A percentile compares a stretch with the other conserved stretches of the same genome.
phyloP scores from a whole-genome alignment of 2,329 filamentous ascomycete genomes.

The Ilyonectria mors-panacis region DNA sequence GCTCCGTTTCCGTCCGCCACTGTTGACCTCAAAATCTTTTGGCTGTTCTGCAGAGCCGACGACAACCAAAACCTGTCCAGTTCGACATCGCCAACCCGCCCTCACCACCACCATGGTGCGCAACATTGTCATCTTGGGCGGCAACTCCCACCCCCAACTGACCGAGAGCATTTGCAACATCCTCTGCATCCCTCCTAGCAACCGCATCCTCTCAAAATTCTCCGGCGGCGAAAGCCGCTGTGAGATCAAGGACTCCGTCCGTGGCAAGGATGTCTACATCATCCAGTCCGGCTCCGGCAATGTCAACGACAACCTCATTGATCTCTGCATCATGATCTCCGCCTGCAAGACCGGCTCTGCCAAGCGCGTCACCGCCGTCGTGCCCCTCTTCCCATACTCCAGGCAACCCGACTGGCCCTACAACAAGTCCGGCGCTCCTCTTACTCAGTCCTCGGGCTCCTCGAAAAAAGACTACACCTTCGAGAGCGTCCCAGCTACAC shows the following conservation, averaged over 20 bases:
- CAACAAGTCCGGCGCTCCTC: constrained; percentile 92
- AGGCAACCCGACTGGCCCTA: constrained; percentile 97
- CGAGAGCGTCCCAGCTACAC: constrained; percentile 91
- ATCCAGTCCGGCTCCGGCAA: constrained; percentile 93
- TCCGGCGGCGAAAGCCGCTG: constrained; percentile 95
- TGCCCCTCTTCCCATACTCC: constrained; percentile 97
- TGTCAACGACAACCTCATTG: constrained; percentile 97
- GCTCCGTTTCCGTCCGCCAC: constrained; percentile 48
- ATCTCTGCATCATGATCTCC: constrained; percentile 98
- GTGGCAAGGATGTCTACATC: constrained; percentile 99
- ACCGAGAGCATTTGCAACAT: constrained; percentile 90
- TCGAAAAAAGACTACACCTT: constrained; percentile 82
- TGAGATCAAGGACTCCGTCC: constrained; percentile 95
- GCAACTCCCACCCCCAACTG: constrained; percentile 91
- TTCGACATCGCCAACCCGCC: constrained; percentile 27
- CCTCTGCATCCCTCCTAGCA: constrained; percentile 87
- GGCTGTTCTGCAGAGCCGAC: constrained; percentile 31
- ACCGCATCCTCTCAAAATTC: constrained; percentile 91
- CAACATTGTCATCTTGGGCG: constrained; percentile 94
- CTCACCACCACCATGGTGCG: constrained; percentile 78
- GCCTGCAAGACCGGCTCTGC: constrained; percentile 96
- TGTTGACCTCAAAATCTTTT: constrained; percentile 44
- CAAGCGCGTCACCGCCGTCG: constrained; percentile 91
- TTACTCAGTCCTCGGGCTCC: constrained; percentile 73
- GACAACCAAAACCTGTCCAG: constrained; percentile 24